Percentiles rank a stretch among this genome's conserved stretches.
These are phyloP conservation scores for Mortierella alpina DNA, from an alignment of 192 early-diverging fungal species.

Conservation along the genomic window DNA sequence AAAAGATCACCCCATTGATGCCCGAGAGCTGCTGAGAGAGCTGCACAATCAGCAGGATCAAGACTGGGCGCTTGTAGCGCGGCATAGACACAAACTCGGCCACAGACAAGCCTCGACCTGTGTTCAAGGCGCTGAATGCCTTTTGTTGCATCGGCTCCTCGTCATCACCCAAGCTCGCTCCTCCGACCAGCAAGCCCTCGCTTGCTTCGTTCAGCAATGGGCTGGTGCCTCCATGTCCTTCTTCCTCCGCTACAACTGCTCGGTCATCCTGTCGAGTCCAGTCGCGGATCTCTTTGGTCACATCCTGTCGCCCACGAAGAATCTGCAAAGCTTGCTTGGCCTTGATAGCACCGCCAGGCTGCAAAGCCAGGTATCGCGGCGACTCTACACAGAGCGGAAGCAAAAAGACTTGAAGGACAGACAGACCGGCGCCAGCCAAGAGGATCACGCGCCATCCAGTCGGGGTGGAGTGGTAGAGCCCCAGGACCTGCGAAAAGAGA, in stretches of 20 bases:
- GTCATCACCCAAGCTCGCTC: neutral
- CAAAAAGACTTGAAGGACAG: conserved; percentile 71
- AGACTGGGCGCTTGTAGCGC: conserved; percentile 71
- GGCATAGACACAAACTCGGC: conserved; percentile 55
- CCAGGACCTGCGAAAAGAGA: conserved; percentile 76
- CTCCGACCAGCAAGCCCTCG: conserved; percentile 23
- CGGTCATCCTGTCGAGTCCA: conserved; percentile 60
- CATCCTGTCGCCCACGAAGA: conserved; percentile 64
- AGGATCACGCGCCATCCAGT: conserved; percentile 82
- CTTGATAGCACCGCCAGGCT: conserved; percentile 58
- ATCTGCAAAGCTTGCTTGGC: conserved; percentile 65
- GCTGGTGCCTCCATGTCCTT: conserved; percentile 13
- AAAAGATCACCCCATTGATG: conserved; percentile 91
- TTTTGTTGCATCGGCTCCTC: conserved; percentile 10
- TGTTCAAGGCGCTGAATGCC: conserved; percentile 13
- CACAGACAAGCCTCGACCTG: conserved; percentile 40
- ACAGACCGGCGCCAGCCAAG: conserved; percentile 64
- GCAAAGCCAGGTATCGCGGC: conserved; percentile 73
- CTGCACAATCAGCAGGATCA: conserved; percentile 76
- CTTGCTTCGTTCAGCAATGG: conserved; percentile 34
- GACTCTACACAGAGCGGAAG: conserved; percentile 85
- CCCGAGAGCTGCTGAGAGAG: conserved; percentile 90
- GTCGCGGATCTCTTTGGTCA: conserved; percentile 62
- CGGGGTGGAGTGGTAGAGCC: conserved; percentile 68
- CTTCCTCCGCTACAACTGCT: conserved; percentile 34